These are phyloP conservation scores for Populus pruinosa DNA, from an alignment of 345 rosid species.

Conservation along the genomic window DNA sequence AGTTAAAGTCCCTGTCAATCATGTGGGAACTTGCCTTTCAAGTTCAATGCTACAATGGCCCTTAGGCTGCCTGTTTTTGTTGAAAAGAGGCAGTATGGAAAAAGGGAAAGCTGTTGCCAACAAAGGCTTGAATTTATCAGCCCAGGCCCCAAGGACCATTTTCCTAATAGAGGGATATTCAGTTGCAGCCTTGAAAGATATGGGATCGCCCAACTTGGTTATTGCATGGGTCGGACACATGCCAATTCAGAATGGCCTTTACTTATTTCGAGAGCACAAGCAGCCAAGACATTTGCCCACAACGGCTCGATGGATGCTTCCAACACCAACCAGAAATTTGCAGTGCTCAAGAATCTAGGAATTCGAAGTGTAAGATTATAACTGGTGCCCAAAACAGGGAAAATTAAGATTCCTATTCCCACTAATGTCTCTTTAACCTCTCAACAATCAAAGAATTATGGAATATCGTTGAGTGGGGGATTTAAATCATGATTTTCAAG, in stretches of 20 bases:
- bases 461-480: neutral
- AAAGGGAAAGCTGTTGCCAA: neutral
- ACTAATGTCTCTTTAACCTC: slow-evolving; percentile 6
- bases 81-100: too few relatives aligned
- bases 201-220: neutral
- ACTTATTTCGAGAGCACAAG: neutral
- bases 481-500: slow-evolving; percentile 2
- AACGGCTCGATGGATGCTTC: neutral
- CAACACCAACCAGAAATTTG: neutral
- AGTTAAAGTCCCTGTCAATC: too few relatives aligned
- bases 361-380: too few relatives aligned
- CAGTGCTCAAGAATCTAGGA: neutral
- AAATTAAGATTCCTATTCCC: slow-evolving; percentile 7
- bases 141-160: neutral
- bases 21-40: too few relatives aligned
- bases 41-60: too few relatives aligned
- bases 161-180: too few relatives aligned
- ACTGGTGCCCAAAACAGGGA: neutral
- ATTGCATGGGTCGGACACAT: neutral
- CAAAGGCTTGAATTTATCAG: neutral
- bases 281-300: neutral
- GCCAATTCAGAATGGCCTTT: neutral
- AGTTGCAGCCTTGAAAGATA: too few relatives aligned
- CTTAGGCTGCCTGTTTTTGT: too few relatives aligned
- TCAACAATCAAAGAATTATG: neutral